phyloP scores from a whole-genome alignment of 495 filamentous ascomycete species.

The Hapsidospora chrysogenum region DNA sequence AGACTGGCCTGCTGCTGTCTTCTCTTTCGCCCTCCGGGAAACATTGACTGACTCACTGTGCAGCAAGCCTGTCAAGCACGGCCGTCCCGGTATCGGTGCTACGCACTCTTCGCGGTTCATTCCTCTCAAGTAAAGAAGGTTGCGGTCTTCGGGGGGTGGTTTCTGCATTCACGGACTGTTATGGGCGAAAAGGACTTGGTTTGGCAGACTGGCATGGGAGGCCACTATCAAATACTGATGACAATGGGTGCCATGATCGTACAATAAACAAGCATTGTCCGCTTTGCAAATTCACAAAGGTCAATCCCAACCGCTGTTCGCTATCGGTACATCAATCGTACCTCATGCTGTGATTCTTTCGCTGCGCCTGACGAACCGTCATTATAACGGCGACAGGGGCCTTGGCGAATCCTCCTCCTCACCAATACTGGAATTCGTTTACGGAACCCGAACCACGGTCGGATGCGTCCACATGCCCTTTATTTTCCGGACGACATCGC shows the following conservation, averaged over 20 bases:
- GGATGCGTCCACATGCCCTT: too few species aligned
- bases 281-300: background rate
- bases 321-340: background rate
- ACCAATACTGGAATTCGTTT: too few species aligned
- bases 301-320: background rate
- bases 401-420: too few species aligned
- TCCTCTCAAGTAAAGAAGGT: slow-evolving; percentile 77
- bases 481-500: too few species aligned
- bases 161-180: slow-evolving; percentile 20
- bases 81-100: slow-evolving; percentile 98
- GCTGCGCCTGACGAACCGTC: too few species aligned
- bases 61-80: slow-evolving; percentile 99
- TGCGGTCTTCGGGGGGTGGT: slow-evolving; percentile 17
- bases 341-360: background rate
- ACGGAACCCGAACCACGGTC: too few species aligned
- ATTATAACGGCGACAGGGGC: too few species aligned
- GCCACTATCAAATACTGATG: slow-evolving; percentile 8
- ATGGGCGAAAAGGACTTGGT: slow-evolving; percentile 22
- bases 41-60: slow-evolving; percentile 20
- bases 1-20: too few species aligned
- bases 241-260: slow-evolving; percentile 7
- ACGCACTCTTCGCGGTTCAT: slow-evolving; percentile 99
- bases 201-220: slow-evolving; percentile 13
- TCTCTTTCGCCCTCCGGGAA: too few species aligned
- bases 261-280: slow-evolving; percentile 2